Evolutionary conservation across 306 rosid species (phyloP), one percentile per base, ranked within the genome.

Genomic region (Cicer cuneatum): DNA sequence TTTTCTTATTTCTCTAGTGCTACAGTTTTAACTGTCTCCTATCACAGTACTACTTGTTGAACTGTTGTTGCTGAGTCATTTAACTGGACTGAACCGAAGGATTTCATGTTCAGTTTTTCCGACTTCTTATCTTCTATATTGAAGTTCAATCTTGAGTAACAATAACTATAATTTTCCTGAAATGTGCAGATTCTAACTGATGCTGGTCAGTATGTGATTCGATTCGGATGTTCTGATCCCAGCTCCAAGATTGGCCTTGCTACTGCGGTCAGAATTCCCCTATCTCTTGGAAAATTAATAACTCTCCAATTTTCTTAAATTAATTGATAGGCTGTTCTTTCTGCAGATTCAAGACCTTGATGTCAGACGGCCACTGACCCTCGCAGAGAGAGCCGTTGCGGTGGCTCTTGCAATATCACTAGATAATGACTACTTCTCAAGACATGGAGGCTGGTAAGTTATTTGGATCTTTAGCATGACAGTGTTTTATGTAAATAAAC

Each of bases 341-440:
- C 46, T 79, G 83, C 83, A 93, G 98, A 75, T 94, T 76, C 77
- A 91, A 75, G 98, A 94, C 48, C 83, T 94, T 81, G 95, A 90
- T 33, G 96, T 94, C 37, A 61, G 65, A 62, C 93, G 96, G 12
- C 85, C 90, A 33, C 71, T 94, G 79, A 90, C 86, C 60, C 81
- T 94, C 62, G 78, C 88, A 0, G 97, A 94, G 87, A 88, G 98
- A 87, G 97, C 98, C 40, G 96, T 91, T 52, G 78, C 96, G n/a
- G 77, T 94, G 73, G 98, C 98, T 66, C 96, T 94, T 86, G 97
- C 98, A 42, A 86, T 94, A 84, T 94, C 98, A n/a, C 83, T 94
- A 81, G 98, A 94, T 76, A 94, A 94, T 67, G 98, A 94, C 82
- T 94, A 91, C 84, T 94, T 94, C 83, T 91, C 98, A 62, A 86